Percentiles rank a stretch among this genome's conserved stretches.
phyloP scores from a whole-genome alignment of 495 filamentous ascomycete species.

The Tricharina praecox region DNA sequence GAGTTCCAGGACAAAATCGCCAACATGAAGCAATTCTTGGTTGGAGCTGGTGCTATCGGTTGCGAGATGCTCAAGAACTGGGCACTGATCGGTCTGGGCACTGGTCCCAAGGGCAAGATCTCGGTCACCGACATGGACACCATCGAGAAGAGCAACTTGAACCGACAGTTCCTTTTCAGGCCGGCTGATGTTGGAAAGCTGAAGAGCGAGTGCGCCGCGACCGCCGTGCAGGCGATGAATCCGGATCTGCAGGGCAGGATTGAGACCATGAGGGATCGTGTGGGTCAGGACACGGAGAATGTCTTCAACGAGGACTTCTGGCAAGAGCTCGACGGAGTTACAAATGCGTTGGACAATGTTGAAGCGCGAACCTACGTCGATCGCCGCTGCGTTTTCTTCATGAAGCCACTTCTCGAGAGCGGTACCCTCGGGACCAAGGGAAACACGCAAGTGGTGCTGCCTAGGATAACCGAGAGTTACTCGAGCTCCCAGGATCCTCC shows the following conservation, averaged over 20 bases:
- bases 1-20: slow-evolving; percentile 87
- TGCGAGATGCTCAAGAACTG: slow-evolving; percentile 99
- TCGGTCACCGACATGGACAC: slow-evolving; percentile 92
- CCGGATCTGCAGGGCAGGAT: slow-evolving; percentile 78
- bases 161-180: slow-evolving; percentile 93
- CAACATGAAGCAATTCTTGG: slow-evolving; percentile 79
- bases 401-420: slow-evolving; percentile 87
- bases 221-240: slow-evolving; percentile 84
- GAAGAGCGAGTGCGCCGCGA: slow-evolving; percentile 91
- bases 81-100: slow-evolving; percentile 93
- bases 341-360: slow-evolving; percentile 95
- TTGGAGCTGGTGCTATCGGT: slow-evolving; percentile 92
- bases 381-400: slow-evolving; percentile 95
- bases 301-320: slow-evolving; percentile 94
- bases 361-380: slow-evolving; percentile 96
- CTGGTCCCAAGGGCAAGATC: slow-evolving; percentile 75
- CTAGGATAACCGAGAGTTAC: slow-evolving; percentile 85
- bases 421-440: slow-evolving; percentile 97
- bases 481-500: slow-evolving; percentile 97
- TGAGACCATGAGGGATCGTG: slow-evolving; percentile 66
- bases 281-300: slow-evolving; percentile 81
- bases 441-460: slow-evolving; percentile 90
- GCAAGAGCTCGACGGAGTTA: slow-evolving; percentile 75
- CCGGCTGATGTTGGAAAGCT: slow-evolving; percentile 85
- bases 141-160: slow-evolving; percentile 98